Percentiles rank a stretch among this genome's conserved stretches.
phyloP scores from a whole-genome alignment of 2,329 filamentous ascomycete genomes.

The Fusarium torreyae region DNA sequence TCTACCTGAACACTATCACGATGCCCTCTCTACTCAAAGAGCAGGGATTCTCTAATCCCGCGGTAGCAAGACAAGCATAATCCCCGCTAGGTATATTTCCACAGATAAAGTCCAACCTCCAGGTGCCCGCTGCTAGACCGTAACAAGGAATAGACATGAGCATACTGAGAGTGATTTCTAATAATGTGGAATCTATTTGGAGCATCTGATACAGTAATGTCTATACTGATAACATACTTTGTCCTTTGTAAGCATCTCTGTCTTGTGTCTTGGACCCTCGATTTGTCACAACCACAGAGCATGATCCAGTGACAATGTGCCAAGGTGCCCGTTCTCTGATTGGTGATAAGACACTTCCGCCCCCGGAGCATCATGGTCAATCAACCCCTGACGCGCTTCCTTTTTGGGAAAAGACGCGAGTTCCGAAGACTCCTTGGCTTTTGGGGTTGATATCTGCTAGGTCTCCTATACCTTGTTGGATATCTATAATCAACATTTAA shows the following conservation, averaged over 20 bases:
- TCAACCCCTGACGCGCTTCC: slow-evolving; percentile 44
- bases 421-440: slow-evolving; percentile 29
- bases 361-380: slow-evolving; percentile 18
- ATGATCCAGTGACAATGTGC: slow-evolving; percentile 33
- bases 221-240: neutral
- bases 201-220: too few relatives aligned
- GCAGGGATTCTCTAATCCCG: too few relatives aligned
- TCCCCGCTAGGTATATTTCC: too few relatives aligned
- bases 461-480: slow-evolving; percentile 10
- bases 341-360: slow-evolving; percentile 12
- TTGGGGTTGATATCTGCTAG: slow-evolving; percentile 13
- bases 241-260: neutral
- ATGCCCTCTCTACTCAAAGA: too few relatives aligned
- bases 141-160: neutral
- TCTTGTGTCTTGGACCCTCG: slow-evolving; percentile 19
- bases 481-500: neutral
- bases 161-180: slow-evolving; percentile 3
- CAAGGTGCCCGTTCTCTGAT: slow-evolving; percentile 21
- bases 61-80: too few relatives aligned
- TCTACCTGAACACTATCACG: too few relatives aligned
- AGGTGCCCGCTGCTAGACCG: too few relatives aligned
- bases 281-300: slow-evolving; percentile 27
- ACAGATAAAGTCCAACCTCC: too few relatives aligned
- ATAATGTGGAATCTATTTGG: neutral
- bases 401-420: slow-evolving; percentile 34